Percentiles rank a stretch among this genome's conserved stretches.
Evolutionary conservation across 2,329 filamentous ascomycete species (phyloP).

Genomic region (Verticillium alfalfae): DNA sequence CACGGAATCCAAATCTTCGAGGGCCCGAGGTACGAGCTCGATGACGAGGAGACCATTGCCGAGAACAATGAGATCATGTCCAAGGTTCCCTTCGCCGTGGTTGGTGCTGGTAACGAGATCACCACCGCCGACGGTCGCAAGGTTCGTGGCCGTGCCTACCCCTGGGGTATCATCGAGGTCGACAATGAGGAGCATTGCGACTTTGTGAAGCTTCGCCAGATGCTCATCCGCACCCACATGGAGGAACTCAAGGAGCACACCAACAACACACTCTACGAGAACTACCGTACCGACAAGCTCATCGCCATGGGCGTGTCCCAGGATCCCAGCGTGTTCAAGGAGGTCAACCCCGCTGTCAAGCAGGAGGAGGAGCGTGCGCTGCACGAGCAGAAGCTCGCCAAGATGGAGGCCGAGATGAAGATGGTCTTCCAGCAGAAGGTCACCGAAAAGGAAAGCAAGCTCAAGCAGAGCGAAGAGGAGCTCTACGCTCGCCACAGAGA

Average conservation of each 20-base stretch:
- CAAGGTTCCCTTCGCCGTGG: conserved; percentile 97
- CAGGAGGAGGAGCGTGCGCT: conserved; percentile 97
- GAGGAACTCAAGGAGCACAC: conserved; percentile 99
- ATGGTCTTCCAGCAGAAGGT: conserved; percentile 99
- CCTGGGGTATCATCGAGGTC: conserved; percentile 98
- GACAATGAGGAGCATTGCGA: conserved; percentile 99
- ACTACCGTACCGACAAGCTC: conserved; percentile 99
- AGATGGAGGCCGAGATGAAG: conserved; percentile 99
- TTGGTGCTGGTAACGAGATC: conserved; percentile 94
- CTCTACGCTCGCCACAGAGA: conserved; percentile 95
- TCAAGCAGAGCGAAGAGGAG: conserved; percentile 99
- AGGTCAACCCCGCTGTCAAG: conserved; percentile 99
- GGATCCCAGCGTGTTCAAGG: conserved; percentile 99
- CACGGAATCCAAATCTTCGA: conserved; percentile 99
- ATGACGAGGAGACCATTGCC: conserved; percentile 98
- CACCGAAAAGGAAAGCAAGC: conserved; percentile 97
- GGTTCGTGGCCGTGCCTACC: conserved; percentile 92
- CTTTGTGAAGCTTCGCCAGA: conserved; percentile 99
- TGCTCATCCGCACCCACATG: conserved; percentile 99
- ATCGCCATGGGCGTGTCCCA: conserved; percentile 97
- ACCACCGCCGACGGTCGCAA: conserved; percentile 87
- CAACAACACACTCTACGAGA: conserved; percentile 98
- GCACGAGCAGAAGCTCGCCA: conserved; percentile 99
- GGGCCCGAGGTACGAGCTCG: conserved; percentile 94
- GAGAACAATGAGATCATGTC: conserved; percentile 99